A percentile compares a stretch with the other conserved stretches of the same genome.
Conservation (phyloP, 1,139 yeast species). For the Magnusiomyces tetraspermus region DNA sequence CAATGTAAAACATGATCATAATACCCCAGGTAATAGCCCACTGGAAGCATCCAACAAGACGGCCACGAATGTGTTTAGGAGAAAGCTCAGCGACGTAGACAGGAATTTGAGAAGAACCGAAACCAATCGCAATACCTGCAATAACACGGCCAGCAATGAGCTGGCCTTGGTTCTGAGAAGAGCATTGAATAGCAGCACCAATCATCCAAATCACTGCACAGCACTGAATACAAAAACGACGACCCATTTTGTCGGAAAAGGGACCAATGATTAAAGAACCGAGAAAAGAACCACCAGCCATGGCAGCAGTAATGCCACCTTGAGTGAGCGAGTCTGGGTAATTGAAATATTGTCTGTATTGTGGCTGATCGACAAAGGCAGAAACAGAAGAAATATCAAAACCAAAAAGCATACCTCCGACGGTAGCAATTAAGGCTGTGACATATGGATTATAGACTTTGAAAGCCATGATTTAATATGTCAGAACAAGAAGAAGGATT, state of each 20-base stretch:
- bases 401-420: conserved; percentile 95
- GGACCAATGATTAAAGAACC: conserved; percentile 32
- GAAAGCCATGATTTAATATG: conserved; percentile 10
- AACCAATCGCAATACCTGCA: conserved; percentile 62
- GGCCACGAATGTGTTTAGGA: conserved; percentile 56
- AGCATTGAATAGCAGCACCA: conserved; percentile 79
- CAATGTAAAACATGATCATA: conserved; percentile 47
- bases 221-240: conserved; percentile 64
- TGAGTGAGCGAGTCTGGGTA: conserved; percentile 41
- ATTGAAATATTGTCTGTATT: conserved; percentile 38
- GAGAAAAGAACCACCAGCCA: conserved; percentile 78
- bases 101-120: conserved; percentile 63
- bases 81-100: conserved; percentile 68
- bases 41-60: conserved; percentile 58
- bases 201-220: conserved; percentile 66
- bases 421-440: conserved; percentile 49
- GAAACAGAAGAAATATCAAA: conserved; percentile 90
- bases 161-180: conserved; percentile 67
- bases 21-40: conserved; percentile 64
- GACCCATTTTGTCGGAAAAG: conserved; percentile 63
- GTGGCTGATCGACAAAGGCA: conserved; percentile 69
- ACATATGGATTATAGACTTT: conserved; percentile 33
- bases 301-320: conserved; percentile 91
- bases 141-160: conserved; percentile 52
- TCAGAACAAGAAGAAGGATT: too few relatives aligned